Percentiles rank a stretch among this genome's conserved stretches.
These are phyloP conservation scores for Lasiodiplodia sp. DNA, from an alignment of 2,329 filamentous ascomycete genomes.

Conservation along the genomic window DNA sequence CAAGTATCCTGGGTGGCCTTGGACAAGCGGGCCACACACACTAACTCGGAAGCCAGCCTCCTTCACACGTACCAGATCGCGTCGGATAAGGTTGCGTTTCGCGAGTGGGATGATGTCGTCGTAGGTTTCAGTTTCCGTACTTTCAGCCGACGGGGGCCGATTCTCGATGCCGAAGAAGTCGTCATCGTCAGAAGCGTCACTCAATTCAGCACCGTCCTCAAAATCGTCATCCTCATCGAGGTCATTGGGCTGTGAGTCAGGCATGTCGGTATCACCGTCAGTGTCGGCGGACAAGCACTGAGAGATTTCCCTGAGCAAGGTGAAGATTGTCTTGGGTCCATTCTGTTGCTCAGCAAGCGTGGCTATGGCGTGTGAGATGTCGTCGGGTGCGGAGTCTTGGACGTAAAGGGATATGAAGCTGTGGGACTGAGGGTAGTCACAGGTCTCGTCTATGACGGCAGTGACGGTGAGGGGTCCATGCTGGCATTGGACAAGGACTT, in stretches of 20 bases:
- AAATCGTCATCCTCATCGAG: background rate
- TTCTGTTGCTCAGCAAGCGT: slow-evolving; percentile 52
- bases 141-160: slow-evolving; percentile 11
- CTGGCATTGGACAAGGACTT: slow-evolving; percentile 62
- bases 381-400: slow-evolving; percentile 54
- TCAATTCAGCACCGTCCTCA: background rate
- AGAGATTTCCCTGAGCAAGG: slow-evolving; percentile 59
- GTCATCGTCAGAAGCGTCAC: background rate
- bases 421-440: slow-evolving; percentile 66
- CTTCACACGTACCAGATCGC: slow-evolving; percentile 69
- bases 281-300: slow-evolving; percentile 45
- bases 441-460: slow-evolving; percentile 59
- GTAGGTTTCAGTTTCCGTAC: background rate
- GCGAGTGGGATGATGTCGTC: slow-evolving; percentile 3
- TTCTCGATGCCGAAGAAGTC: background rate
- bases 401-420: slow-evolving; percentile 63
- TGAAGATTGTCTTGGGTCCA: slow-evolving; percentile 53
- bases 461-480: slow-evolving; percentile 46
- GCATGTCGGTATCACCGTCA: slow-evolving; percentile 47
- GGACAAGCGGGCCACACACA: slow-evolving; percentile 61
- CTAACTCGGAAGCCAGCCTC: slow-evolving; percentile 75
- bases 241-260: slow-evolving; percentile 15
- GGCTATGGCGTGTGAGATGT: slow-evolving; percentile 54
- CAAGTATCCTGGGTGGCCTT: slow-evolving; percentile 60
- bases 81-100: slow-evolving; percentile 55